Conservation (phyloP, 495 filamentous ascomycete species). For the Penicillium salamii region DNA sequence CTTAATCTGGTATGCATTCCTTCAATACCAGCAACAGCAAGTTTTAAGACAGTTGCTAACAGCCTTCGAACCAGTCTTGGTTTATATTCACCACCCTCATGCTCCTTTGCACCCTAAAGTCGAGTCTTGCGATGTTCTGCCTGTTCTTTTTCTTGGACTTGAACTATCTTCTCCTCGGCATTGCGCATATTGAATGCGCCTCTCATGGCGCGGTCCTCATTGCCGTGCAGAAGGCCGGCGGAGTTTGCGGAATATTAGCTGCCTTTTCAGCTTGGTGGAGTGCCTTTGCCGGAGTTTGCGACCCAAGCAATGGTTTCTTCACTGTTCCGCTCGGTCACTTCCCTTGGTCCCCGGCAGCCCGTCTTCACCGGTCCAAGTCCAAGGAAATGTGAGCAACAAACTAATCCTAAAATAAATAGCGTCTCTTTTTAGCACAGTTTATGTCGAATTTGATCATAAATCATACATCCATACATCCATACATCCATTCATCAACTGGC, state of each 20-base stretch:
- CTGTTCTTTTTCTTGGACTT: constrained; percentile 80
- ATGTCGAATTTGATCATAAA: too few relatives aligned
- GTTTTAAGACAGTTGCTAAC: neutral
- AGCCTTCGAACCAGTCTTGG: constrained; percentile 55
- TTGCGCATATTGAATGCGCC: constrained; percentile 55
- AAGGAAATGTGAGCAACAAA: constrained; percentile 10
- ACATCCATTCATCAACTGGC: too few relatives aligned
- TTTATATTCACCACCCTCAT: constrained; percentile 88
- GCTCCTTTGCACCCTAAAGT: constrained; percentile 76
- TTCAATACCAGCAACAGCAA: neutral
- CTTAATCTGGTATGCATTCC: constrained; percentile 60
- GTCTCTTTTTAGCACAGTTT: too few relatives aligned
- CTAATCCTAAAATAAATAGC: neutral
- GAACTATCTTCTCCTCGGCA: constrained; percentile 70
- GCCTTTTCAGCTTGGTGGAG: constrained; percentile 89
- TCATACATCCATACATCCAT: too few relatives aligned
- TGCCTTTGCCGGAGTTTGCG: constrained; percentile 80
- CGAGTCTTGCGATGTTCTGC: constrained; percentile 82
- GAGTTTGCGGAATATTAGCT: constrained; percentile 73
- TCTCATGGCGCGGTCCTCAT: constrained; percentile 34
- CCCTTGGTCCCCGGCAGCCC: constrained; percentile 59
- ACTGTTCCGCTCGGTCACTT: constrained; percentile 81
- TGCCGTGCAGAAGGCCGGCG: constrained; percentile 63
- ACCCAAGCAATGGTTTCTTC: constrained; percentile 75
- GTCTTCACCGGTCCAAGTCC: constrained; percentile 10